These are phyloP conservation scores for Phytophthora aleatoria DNA, from an alignment of 352 stramenopile species.

Conservation along the genomic window DNA sequence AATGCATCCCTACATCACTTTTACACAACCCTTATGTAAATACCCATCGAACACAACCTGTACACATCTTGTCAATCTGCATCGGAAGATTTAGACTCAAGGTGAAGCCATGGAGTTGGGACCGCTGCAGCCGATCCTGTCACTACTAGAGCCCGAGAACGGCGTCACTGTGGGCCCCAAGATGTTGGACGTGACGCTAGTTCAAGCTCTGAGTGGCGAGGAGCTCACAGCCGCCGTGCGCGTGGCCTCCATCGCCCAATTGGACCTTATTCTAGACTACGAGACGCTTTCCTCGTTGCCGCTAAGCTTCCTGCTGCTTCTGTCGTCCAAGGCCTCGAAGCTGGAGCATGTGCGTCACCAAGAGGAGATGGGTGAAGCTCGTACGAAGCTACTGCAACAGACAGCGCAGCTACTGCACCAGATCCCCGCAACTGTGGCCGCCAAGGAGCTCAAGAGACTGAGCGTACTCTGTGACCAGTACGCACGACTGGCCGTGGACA, in stretches of 20 bases:
- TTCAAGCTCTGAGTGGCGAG: constrained; percentile 44
- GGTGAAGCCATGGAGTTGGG: constrained; percentile 50
- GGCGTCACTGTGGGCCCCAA: constrained; percentile 52
- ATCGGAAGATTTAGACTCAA: constrained; percentile 24
- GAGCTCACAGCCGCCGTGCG: constrained; percentile 55
- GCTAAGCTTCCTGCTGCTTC: constrained; percentile 43
- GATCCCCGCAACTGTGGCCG: constrained; percentile 48
- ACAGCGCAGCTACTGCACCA: constrained; percentile 58
- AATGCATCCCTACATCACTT: not conserved
- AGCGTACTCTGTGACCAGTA: constrained; percentile 62
- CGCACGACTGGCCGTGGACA: constrained; percentile 46
- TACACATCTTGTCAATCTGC: constrained; percentile 4
- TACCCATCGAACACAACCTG: not conserved
- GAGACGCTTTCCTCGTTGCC: constrained; percentile 58
- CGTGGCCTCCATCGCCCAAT: constrained; percentile 54
- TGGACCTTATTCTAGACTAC: constrained; percentile 61
- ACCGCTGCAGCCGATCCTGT: constrained; percentile 53
- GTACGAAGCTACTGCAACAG: constrained; percentile 45
- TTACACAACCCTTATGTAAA: not conserved
- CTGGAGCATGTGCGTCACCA: constrained; percentile 43
- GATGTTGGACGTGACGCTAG: constrained; percentile 52
- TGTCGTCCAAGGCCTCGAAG: constrained; percentile 64
- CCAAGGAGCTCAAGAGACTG: constrained; percentile 67
- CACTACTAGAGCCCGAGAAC: constrained; percentile 37
- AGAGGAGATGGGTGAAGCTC: constrained; percentile 26